Conservation (phyloP, 75 land plant species). For the Cryptomeria japonica region DNA sequence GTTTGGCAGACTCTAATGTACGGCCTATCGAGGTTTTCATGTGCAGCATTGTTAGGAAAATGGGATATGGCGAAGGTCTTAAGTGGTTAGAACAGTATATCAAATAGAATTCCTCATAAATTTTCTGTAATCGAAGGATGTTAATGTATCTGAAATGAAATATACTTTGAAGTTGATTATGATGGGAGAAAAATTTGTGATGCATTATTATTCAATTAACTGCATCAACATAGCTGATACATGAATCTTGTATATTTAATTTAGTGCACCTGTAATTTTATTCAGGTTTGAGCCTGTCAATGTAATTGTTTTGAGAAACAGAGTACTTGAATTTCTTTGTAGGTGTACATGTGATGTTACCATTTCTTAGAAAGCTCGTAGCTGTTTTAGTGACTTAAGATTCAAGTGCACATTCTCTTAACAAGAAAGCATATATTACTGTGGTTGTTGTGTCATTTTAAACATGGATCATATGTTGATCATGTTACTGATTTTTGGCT, state of each 20-base stretch:
- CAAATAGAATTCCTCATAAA: constrained; percentile 30
- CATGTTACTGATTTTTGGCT: background rate
- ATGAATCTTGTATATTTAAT: background rate
- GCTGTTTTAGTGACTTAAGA: background rate
- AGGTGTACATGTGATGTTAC: background rate
- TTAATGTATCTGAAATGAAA: background rate
- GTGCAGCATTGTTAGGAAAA: constrained; percentile 85
- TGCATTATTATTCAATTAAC: background rate
- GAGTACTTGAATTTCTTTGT: background rate
- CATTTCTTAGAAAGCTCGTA: background rate
- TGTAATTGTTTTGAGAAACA: background rate
- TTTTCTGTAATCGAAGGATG: background rate
- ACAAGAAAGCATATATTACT: background rate
- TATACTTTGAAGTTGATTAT: background rate
- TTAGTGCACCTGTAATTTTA: background rate
- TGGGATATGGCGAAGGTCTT: constrained; percentile 80
- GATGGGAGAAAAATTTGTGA: background rate
- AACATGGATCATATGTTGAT: background rate
- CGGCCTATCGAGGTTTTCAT: constrained; percentile 84
- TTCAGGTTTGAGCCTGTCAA: constrained; percentile 3
- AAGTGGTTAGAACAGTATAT: constrained; percentile 85
- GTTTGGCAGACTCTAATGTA: constrained; percentile 55
- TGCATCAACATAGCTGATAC: background rate
- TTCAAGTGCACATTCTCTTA: background rate
- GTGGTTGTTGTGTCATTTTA: background rate